These are phyloP conservation scores for Sinapis alba DNA, from an alignment of 441 rosid genomes.

Conservation along the genomic window DNA sequence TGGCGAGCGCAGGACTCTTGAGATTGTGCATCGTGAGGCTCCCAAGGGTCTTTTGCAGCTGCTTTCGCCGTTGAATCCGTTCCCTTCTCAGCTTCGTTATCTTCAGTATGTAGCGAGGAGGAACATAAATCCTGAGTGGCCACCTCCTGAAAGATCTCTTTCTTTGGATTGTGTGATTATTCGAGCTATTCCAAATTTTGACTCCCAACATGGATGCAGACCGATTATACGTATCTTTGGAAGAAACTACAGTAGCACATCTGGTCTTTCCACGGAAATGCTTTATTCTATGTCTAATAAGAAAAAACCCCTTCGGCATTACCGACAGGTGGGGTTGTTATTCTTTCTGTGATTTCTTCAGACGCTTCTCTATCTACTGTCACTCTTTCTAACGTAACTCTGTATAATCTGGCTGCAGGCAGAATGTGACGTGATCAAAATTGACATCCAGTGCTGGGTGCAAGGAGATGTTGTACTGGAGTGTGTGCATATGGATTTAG, in stretches of 20 bases:
- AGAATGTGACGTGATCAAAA: slow-evolving; percentile 92
- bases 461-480: slow-evolving; percentile 98
- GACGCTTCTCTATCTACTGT: not conserved
- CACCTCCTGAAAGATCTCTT: slow-evolving; percentile 92
- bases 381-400: slow-evolving; percentile 17
- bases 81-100: slow-evolving; percentile 96
- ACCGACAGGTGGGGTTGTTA: slow-evolving; percentile 59
- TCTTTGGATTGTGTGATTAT: slow-evolving; percentile 90
- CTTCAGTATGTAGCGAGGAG: slow-evolving; percentile 93
- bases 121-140: slow-evolving; percentile 89
- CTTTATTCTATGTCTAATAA: slow-evolving; percentile 77
- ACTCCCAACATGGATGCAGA: slow-evolving; percentile 90
- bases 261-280: slow-evolving; percentile 86
- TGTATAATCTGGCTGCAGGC: slow-evolving; percentile 59
- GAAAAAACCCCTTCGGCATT: slow-evolving; percentile 76
- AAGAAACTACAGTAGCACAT: slow-evolving; percentile 56
- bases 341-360: slow-evolving; percentile 1
- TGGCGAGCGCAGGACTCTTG: slow-evolving; percentile 88
- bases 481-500: slow-evolving; percentile 89
- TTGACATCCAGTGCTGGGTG: slow-evolving; percentile 92
- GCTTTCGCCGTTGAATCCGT: slow-evolving; percentile 88
- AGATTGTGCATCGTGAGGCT: slow-evolving; percentile 91
- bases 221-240: slow-evolving; percentile 94
- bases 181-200: slow-evolving; percentile 88
- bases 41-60: slow-evolving; percentile 92